These are phyloP conservation scores for Tephrocybe sp. DNA, from an alignment of 768 basidiomycete species.

Conservation along the genomic window DNA sequence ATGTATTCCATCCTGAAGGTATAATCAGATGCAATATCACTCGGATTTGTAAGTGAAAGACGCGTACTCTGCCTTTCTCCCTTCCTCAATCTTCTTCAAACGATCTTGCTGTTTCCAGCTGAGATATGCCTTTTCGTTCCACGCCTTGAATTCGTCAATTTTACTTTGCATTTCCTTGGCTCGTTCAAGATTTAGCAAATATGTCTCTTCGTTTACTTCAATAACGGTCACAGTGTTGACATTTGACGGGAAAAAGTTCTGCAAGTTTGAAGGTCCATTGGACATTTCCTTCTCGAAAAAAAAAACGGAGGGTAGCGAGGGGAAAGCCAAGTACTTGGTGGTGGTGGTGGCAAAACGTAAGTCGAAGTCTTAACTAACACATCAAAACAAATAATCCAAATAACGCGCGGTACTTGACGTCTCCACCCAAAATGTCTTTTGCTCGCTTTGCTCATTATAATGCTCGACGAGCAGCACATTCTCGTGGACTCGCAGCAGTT, in stretches of 20 bases:
- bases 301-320: no score
- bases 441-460: slow-evolving; percentile 14
- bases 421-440: slow-evolving; percentile 20
- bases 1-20: slow-evolving; percentile 12
- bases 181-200: slow-evolving; percentile 24
- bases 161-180: slow-evolving; percentile 30
- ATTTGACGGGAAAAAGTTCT: slow-evolving; percentile 16
- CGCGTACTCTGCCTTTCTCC: slow-evolving; percentile 19
- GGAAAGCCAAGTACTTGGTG: no score
- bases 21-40: background rate
- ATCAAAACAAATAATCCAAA: no score
- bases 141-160: slow-evolving; percentile 25
- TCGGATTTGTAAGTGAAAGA: background rate
- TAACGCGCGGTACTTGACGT: background rate
- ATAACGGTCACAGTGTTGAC: background rate
- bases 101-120: slow-evolving; percentile 9
- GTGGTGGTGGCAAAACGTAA: no score
- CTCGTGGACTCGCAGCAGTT: slow-evolving; percentile 47
- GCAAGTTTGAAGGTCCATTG: background rate
- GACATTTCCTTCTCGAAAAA: no score
- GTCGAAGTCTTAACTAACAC: no score
- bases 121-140: slow-evolving; percentile 38
- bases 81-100: slow-evolving; percentile 13
- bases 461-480: slow-evolving; percentile 13
- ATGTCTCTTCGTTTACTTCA: slow-evolving; percentile 26